These are phyloP conservation scores for Tulasnella sp. DNA, from an alignment of 768 basidiomycete genomes.

Conservation along the genomic window DNA sequence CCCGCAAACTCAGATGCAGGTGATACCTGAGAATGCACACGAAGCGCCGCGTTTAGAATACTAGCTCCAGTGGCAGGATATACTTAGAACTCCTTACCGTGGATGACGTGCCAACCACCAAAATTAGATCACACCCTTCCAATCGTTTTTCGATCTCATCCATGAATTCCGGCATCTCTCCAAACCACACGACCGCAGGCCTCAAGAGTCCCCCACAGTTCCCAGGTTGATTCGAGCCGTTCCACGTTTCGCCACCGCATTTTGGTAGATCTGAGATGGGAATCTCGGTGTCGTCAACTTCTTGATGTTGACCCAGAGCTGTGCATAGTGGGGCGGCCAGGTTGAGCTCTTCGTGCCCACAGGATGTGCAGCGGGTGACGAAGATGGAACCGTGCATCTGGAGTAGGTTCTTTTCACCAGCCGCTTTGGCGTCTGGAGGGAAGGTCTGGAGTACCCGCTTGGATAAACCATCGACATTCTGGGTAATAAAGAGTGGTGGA, in stretches of 20 bases:
- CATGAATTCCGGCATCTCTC: conserved; percentile 35
- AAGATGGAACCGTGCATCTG: conserved; percentile 58
- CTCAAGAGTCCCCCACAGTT: conserved; percentile 35
- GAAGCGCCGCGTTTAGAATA: neutral
- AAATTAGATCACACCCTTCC: conserved; percentile 38
- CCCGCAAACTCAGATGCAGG: conserved; percentile 23
- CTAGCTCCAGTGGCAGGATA: too few species aligned
- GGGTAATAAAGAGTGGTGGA: conserved; percentile 22
- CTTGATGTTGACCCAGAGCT: conserved; percentile 32
- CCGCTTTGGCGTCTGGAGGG: neutral
- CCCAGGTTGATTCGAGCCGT: neutral
- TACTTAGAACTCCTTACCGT: conserved; percentile 28
- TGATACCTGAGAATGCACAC: conserved; percentile 17
- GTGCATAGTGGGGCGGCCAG: conserved; percentile 36
- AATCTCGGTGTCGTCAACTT: conserved; percentile 21
- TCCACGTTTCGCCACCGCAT: conserved; percentile 25
- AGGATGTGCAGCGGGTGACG: conserved; percentile 43
- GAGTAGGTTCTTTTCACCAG: conserved; percentile 7
- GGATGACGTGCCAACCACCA: conserved; percentile 48
- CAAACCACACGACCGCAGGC: conserved; percentile 53
- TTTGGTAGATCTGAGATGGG: conserved; percentile 34
- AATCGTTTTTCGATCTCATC: conserved; percentile 35
- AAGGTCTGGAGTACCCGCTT: conserved; percentile 5
- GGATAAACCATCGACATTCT: conserved; percentile 22
- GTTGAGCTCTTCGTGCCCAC: conserved; percentile 35